Conservation (phyloP, 1,139 yeast genomes). For the Tardiomyces depauwii region DNA sequence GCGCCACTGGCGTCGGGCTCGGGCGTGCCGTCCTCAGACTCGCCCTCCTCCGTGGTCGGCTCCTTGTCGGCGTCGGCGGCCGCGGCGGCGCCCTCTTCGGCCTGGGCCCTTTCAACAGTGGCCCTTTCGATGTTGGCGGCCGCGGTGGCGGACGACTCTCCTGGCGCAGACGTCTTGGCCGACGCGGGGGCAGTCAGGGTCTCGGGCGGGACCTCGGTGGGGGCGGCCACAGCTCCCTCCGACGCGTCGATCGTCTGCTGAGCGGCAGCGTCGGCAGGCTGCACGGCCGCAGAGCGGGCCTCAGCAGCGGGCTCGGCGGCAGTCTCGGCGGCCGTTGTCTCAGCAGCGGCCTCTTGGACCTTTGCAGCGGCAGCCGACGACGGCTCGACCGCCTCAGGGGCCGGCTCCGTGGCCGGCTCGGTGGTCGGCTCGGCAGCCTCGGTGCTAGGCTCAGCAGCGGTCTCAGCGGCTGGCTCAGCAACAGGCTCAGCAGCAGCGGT, state of each 20-base stretch:
- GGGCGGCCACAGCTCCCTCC: slow-evolving; percentile 1
- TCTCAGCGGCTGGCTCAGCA: neutral
- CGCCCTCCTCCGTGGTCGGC: slow-evolving; percentile 1
- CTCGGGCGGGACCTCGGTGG: neutral
- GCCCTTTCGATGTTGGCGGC: slow-evolving; percentile 1
- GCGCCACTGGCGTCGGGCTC: neutral
- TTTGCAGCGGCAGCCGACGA: no score
- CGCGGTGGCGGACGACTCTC: neutral
- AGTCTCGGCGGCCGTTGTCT: neutral
- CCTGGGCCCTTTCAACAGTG: neutral
- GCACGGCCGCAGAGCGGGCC: neutral
- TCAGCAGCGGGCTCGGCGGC: neutral
- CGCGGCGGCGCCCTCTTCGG: slow-evolving; percentile 4
- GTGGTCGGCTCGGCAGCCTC: neutral
- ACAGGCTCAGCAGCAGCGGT: slow-evolving; percentile 3
- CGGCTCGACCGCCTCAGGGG: neutral
- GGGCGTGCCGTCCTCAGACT: neutral
- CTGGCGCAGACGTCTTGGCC: neutral
- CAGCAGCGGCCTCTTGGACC: slow-evolving; percentile 1
- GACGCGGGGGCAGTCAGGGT: neutral
- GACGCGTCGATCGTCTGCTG: neutral
- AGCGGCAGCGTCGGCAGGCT: neutral
- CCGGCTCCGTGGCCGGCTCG: neutral
- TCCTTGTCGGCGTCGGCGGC: slow-evolving; percentile 1
- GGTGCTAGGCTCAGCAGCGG: neutral